Conservation (phyloP, 2,329 filamentous ascomycete genomes). For the Tolypocladium inflatum region DNA sequence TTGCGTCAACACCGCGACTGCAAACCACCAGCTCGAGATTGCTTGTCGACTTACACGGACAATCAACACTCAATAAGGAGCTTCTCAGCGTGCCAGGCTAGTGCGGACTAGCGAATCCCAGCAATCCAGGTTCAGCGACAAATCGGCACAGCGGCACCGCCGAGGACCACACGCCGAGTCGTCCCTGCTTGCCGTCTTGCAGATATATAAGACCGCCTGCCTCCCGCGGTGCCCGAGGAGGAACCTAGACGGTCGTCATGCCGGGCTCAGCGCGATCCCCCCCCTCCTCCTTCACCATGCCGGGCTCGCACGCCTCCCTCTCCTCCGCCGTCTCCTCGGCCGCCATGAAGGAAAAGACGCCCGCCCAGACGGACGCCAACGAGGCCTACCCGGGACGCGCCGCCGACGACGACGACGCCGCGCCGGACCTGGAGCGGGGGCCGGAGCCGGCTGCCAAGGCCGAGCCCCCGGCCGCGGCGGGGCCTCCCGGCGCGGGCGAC, state of each 20-base stretch:
- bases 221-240: neutral
- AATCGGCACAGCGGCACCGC: neutral
- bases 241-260: neutral
- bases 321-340: neutral
- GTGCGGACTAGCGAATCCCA: neutral
- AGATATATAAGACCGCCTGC: neutral
- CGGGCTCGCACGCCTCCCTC: neutral
- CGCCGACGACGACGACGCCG: neutral
- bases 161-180: neutral
- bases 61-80: neutral
- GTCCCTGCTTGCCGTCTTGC: neutral
- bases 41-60: neutral
- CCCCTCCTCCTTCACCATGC: neutral
- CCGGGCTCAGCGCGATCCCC: neutral
- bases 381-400: neutral
- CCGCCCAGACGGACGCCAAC: neutral
- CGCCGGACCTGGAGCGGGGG: neutral
- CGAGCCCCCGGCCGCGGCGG: neutral
- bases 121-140: neutral
- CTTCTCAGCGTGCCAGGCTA: neutral
- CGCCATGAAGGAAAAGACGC: neutral
- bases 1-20: too few relatives aligned
- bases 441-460: neutral
- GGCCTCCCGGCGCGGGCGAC: constrained; percentile 24
- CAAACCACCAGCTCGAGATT: neutral